Conservation (phyloP, 2,329 filamentous ascomycete species). For the Septoria linicola region DNA sequence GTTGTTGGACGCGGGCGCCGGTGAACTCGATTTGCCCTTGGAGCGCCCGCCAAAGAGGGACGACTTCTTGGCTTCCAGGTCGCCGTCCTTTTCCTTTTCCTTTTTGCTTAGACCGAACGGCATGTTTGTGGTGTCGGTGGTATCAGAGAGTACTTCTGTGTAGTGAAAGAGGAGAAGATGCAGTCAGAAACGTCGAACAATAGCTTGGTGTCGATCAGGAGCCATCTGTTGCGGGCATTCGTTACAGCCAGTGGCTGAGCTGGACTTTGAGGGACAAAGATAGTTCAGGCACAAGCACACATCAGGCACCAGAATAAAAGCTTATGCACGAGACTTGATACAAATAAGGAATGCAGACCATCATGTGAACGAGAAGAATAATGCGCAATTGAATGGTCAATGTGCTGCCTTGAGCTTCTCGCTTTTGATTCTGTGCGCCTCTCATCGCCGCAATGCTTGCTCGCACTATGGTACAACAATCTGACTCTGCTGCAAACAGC, state of each 20-base stretch:
- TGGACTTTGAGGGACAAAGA: constrained; percentile 8
- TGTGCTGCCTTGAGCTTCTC: not conserved
- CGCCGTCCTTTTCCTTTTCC: constrained; percentile 53
- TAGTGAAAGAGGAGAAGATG: not conserved
- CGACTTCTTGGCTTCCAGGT: constrained; percentile 53
- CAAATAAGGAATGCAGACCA: no score
- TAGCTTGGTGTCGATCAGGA: constrained; percentile 13
- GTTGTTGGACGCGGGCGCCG: constrained; percentile 48
- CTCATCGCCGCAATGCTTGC: not conserved
- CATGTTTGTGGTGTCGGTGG: constrained; percentile 25
- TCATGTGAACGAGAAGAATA: not conserved
- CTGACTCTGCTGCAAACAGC: not conserved
- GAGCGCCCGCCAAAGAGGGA: constrained; percentile 60
- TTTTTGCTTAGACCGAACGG: constrained; percentile 51
- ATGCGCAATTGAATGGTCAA: not conserved
- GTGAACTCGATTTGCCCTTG: constrained; percentile 54
- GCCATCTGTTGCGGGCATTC: constrained; percentile 8
- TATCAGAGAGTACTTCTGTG: not conserved
- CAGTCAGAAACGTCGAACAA: constrained; percentile 2
- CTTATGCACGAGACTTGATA: no score
- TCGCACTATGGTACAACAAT: constrained; percentile 9
- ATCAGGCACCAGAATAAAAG: constrained; percentile 10
- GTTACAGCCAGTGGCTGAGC: constrained; percentile 15
- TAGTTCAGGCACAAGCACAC: constrained; percentile 8
- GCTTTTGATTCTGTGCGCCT: constrained; percentile 7